Evolutionary conservation across 257 asterid genomes (phyloP).

Genomic region (Jaltomata sinuosa): DNA sequence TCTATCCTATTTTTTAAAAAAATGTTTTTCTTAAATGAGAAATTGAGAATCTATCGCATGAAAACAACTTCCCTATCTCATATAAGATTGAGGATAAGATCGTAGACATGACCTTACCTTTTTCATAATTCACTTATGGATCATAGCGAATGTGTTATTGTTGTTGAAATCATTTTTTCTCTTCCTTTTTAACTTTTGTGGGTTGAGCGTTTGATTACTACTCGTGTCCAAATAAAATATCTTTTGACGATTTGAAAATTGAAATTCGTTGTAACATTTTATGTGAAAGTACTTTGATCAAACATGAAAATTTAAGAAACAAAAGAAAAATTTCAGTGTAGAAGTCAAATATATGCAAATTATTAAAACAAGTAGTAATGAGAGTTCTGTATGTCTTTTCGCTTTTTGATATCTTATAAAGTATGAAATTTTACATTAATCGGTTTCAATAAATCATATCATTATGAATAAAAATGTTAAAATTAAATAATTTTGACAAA

Average conservation of each 20-base stretch:
- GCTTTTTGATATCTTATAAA: neutral
- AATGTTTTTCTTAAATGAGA: too few relatives aligned
- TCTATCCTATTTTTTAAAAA: neutral
- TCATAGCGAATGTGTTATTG: neutral
- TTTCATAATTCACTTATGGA: too few relatives aligned
- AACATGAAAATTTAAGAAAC: neutral
- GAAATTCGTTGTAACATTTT: neutral
- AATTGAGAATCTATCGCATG: fast-evolving
- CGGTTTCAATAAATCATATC: neutral
- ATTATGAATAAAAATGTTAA: neutral
- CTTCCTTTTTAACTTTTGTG: neutral
- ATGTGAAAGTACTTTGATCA: neutral
- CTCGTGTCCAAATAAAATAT: neutral
- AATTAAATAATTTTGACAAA: too few relatives aligned
- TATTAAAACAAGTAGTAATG: neutral
- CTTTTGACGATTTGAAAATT: neutral
- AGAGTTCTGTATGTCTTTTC: neutral
- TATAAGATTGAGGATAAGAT: neutral
- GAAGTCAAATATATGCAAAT: neutral
- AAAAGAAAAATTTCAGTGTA: too few relatives aligned
- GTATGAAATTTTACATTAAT: neutral
- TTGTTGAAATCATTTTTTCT: neutral
- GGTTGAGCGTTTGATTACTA: neutral
- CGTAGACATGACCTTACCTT: neutral
- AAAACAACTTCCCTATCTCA: neutral